Evolutionary conservation across 352 stramenopile genomes (phyloP), one percentile per base, ranked within the genome.

Genomic region (Blastocystis sp.): DNA sequence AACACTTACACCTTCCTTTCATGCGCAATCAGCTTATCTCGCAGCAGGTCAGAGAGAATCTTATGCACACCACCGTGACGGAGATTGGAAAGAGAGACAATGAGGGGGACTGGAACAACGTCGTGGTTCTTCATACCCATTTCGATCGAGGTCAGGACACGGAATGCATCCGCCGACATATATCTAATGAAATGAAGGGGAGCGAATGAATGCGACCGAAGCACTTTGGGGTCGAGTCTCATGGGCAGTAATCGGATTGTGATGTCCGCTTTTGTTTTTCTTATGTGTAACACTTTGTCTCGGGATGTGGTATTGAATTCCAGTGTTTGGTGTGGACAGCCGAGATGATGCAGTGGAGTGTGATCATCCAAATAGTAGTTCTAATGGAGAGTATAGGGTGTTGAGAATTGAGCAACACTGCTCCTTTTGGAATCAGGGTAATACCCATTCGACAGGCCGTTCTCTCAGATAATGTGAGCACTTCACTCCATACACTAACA

Each of bases 51-150:
- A 61, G 92, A 97, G 34, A 99, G 91, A 86, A 99, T 97, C 91
- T 98, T 99, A 88, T 97, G 92, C 43, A 97, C 94, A 48, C 97
- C 97, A 80, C 97, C 96, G 91, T 98, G 96, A 23, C 96, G 93
- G 66, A 99, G 92, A 89, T 97, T 97, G 89, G 97, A 95, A 88
- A 99, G 97, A 86, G 92, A 96, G 43, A 93, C 90, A 91, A 99
- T 98, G 34, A 99, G 92, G 86, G 96, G 92, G 76, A 98, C 91
- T 2, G 97, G 97, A 60, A 99, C 97, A 52, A 98, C 91, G 71
- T 97, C 94, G 91, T 99, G 96, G 90, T 98, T 98, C n/a, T 96
- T 97, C 96, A 98, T 98, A 77, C 96, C 95, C 91, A 98, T 96
- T 91, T 99, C 97, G 69, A 99, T 96, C 62, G 96, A 95, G 66